phyloP scores from a whole-genome alignment of 2,329 filamentous ascomycete species.

The Cercospora zeae-maydis region DNA sequence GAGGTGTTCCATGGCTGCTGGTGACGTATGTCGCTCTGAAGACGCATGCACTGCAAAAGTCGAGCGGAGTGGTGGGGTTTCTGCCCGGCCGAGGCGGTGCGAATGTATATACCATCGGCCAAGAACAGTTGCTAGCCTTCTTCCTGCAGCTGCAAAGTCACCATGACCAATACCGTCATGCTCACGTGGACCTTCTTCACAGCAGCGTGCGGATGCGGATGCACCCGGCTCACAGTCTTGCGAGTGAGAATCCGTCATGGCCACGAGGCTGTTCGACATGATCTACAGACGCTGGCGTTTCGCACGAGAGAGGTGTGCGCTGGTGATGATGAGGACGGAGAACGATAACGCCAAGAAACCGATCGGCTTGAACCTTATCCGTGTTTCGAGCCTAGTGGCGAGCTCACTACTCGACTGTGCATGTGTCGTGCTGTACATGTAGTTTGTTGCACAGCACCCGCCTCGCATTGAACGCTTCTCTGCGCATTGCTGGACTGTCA shows the following conservation, averaged over 20 bases:
- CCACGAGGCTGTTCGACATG: neutral
- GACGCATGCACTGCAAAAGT: neutral
- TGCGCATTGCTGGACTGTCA: neutral
- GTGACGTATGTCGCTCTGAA: neutral
- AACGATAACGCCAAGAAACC: neutral
- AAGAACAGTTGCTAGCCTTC: constrained; percentile 1
- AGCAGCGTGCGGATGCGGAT: neutral
- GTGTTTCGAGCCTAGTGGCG: neutral
- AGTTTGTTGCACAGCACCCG: neutral
- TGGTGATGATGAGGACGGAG: too few relatives aligned
- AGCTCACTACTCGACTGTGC: constrained; percentile 1
- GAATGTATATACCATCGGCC: constrained; percentile 9
- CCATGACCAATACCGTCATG: constrained; percentile 9
- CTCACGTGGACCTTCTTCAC: neutral
- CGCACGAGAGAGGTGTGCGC: too few relatives aligned
- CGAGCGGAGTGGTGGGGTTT: neutral
- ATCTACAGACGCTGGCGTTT: neutral
- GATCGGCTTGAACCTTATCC: constrained; percentile 1
- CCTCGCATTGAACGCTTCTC: neutral
- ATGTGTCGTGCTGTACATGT: neutral
- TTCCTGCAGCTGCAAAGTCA: constrained; percentile 4
- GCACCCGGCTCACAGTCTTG: neutral
- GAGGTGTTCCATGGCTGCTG: constrained; percentile 6
- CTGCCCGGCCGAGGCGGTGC: neutral
- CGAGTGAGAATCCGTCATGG: neutral